Conservation (phyloP, 345 rosid species). For the Aquilaria sinensis region DNA sequence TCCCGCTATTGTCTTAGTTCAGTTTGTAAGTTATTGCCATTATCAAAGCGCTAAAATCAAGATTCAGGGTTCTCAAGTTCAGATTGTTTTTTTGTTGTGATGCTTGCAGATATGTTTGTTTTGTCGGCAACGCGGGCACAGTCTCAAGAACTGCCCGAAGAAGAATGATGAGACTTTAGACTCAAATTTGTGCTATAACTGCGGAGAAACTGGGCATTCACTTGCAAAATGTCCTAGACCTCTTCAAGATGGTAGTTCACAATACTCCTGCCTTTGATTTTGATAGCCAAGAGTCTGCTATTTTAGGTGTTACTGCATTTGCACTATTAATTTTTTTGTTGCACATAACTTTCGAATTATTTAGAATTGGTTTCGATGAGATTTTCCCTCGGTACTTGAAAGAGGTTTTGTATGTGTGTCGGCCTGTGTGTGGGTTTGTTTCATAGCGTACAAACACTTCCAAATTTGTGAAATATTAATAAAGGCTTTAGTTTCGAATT, state of each 20-base stretch:
- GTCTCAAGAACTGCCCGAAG: constrained; percentile 72
- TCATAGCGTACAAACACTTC: too few relatives aligned
- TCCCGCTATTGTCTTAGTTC: neutral
- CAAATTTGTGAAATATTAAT: too few relatives aligned
- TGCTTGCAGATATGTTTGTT: constrained; percentile 72
- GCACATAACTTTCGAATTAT: too few relatives aligned
- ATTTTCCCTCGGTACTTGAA: too few relatives aligned
- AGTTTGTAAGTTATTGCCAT: neutral
- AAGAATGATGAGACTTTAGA: constrained; percentile 50
- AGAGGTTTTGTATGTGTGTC: too few relatives aligned
- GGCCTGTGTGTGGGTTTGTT: too few relatives aligned
- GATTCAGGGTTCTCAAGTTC: neutral
- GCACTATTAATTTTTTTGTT: too few relatives aligned
- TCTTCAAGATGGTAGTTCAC: constrained; percentile 58
- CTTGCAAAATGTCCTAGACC: constrained; percentile 71
- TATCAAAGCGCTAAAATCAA: neutral
- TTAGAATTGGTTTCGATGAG: too few relatives aligned
- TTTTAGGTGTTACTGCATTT: too few relatives aligned
- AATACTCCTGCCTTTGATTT: too few relatives aligned
- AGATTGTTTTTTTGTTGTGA: constrained; percentile 5
- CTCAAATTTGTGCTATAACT: constrained; percentile 73
- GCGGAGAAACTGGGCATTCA: constrained; percentile 80
- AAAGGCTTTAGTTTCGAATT: too few relatives aligned
- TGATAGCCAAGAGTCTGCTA: too few relatives aligned
- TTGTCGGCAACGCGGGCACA: constrained; percentile 80